Percentiles rank a stretch among this genome's conserved stretches.
phyloP scores from a whole-genome alignment of 306 rosid genomes.

The Oxytropis ochrocephala region DNA sequence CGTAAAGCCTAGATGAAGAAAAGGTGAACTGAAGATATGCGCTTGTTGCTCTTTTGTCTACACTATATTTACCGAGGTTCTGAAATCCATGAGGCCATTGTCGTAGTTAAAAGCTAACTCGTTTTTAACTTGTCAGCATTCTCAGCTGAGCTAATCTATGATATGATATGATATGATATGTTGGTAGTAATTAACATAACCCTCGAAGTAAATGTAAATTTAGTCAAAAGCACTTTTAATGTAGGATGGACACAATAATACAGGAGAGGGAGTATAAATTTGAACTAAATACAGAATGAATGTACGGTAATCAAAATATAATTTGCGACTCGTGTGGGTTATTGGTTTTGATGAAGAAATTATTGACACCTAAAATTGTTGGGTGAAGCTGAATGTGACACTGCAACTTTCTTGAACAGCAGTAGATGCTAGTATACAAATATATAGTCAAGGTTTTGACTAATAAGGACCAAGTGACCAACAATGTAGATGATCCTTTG shows the following conservation, averaged over 20 bases:
- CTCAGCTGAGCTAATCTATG: background rate
- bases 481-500: too few species aligned
- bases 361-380: background rate
- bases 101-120: background rate
- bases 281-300: too few species aligned
- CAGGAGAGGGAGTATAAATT: background rate
- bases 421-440: too few species aligned
- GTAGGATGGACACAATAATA: background rate
- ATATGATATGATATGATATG: too few species aligned
- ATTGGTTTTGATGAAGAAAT: background rate
- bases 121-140: background rate
- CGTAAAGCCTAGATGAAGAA: conserved; percentile 21
- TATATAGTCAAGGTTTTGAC: too few species aligned
- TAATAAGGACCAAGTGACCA: too few species aligned
- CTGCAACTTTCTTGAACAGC: background rate
- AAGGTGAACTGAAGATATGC: background rate
- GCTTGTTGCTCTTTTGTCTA: background rate
- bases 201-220: background rate
- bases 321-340: background rate
- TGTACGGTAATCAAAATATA: too few species aligned
- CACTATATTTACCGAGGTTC: background rate
- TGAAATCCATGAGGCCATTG: background rate
- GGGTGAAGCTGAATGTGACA: background rate
- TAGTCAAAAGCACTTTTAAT: background rate
- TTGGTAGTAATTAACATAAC: background rate